phyloP scores from a whole-genome alignment of 306 rosid species.

The Geum urbanum region DNA sequence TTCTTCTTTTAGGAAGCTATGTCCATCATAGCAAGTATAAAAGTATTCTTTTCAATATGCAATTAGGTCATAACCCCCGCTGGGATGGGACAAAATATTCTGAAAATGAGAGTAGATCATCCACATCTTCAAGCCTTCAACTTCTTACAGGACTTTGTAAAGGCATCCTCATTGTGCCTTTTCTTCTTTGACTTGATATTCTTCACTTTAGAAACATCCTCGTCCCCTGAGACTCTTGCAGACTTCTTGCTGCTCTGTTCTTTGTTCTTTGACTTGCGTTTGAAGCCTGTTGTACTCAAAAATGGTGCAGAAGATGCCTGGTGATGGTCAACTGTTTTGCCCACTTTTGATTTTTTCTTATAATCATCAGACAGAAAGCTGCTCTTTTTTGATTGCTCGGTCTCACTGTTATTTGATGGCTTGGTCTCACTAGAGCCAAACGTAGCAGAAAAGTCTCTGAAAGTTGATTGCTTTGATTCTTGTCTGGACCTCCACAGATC shows the following conservation, averaged over 20 bases:
- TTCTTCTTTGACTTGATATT: conserved; percentile 25
- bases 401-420: conserved; percentile 30
- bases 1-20: background rate
- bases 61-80: background rate
- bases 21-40: background rate
- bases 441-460: conserved; percentile 56
- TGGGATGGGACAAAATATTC: background rate
- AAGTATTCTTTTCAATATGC: background rate
- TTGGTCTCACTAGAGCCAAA: conserved; percentile 59
- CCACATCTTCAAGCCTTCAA: conserved; percentile 5
- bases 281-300: conserved; percentile 49
- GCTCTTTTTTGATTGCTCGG: conserved; percentile 35
- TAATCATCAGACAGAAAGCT: conserved; percentile 46
- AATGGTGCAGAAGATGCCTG: conserved; percentile 52
- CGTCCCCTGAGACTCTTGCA: conserved; percentile 29
- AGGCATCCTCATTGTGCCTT: conserved; percentile 9
- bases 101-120: background rate
- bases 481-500: conserved; percentile 89
- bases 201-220: conserved; percentile 33
- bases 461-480: conserved; percentile 68
- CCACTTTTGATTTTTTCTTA: conserved; percentile 41
- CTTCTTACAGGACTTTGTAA: conserved; percentile 3
- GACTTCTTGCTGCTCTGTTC: conserved; percentile 32
- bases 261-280: conserved; percentile 40
- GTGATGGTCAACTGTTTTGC: conserved; percentile 58